A percentile compares a stretch with the other conserved stretches of the same genome.
Conservation (phyloP, 768 basidiomycete genomes). For the Gelatoporia subvermispora region DNA sequence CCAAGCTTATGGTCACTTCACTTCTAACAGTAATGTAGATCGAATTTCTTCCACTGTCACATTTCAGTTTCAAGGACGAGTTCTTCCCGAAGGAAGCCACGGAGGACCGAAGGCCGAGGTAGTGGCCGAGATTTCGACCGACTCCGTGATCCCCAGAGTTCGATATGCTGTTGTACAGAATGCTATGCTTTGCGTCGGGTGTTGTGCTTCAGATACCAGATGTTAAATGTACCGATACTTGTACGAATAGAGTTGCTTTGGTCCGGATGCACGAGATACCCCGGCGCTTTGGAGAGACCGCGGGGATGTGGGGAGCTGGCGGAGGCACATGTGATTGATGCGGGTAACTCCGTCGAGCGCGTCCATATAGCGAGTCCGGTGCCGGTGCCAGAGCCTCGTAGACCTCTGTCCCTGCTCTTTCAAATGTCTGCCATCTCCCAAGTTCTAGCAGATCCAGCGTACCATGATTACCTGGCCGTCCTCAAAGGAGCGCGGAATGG, state of each 20-base stretch:
- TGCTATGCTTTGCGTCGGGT: too few relatives aligned
- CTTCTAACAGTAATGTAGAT: constrained; percentile 33
- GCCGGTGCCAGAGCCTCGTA: background rate
- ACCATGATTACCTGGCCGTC: constrained; percentile 88
- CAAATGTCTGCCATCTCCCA: constrained; percentile 29
- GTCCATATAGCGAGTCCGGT: background rate
- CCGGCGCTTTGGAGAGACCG: background rate
- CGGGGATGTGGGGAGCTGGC: constrained; percentile 9
- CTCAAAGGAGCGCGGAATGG: constrained; percentile 93
- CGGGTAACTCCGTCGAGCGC: background rate
- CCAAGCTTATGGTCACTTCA: background rate
- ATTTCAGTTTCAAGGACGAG: constrained; percentile 59
- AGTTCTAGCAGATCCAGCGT: constrained; percentile 58
- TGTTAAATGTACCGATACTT: background rate
- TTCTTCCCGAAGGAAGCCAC: constrained; percentile 29
- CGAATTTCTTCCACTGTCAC: constrained; percentile 42
- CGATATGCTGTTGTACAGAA: too few relatives aligned
- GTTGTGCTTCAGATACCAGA: too few relatives aligned
- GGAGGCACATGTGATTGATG: background rate
- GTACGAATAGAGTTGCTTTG: background rate
- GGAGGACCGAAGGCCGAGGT: too few relatives aligned
- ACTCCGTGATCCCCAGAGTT: too few relatives aligned
- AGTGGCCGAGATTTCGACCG: too few relatives aligned
- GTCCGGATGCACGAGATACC: too few relatives aligned
- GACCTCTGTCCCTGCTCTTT: background rate